These are phyloP conservation scores for Exophiala oligosperma DNA, from an alignment of 2,329 filamentous ascomycete species.

Conservation along the genomic window DNA sequence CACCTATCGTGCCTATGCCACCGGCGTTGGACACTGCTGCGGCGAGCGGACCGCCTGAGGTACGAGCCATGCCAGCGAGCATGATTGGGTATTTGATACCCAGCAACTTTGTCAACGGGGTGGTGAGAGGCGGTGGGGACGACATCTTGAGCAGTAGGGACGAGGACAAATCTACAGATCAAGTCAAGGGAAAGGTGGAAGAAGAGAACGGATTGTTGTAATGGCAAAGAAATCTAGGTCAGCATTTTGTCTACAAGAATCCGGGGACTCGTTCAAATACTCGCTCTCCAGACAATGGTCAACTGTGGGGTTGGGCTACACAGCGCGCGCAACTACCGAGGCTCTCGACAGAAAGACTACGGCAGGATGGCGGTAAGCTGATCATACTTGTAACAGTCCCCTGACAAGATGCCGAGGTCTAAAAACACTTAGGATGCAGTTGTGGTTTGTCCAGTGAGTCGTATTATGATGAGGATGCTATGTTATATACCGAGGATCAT, in stretches of 20 bases:
- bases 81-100: slow-evolving; percentile 85
- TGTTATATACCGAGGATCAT: no score
- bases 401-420: no score
- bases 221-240: not conserved
- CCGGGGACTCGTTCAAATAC: not conserved
- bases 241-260: not conserved
- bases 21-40: slow-evolving; percentile 88
- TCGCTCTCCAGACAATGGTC: not conserved
- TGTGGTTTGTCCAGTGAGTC: no score
- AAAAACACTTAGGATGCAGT: no score
- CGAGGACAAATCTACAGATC: not conserved
- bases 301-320: not conserved
- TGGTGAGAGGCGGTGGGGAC: slow-evolving; percentile 59
- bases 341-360: not conserved
- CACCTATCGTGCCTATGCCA: slow-evolving; percentile 67
- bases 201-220: not conserved
- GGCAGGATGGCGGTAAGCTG: no score
- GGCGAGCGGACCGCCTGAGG: slow-evolving; percentile 74
- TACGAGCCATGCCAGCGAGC: slow-evolving; percentile 90
- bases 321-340: not conserved
- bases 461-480: no score
- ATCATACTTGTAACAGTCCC: no score
- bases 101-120: slow-evolving; percentile 75
- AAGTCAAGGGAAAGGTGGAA: no score
- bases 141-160: slow-evolving; percentile 24